Base-by-base conservation (phyloP, 2,329 filamentous ascomycete genomes). In the Penicillium sumatraense region DNA sequence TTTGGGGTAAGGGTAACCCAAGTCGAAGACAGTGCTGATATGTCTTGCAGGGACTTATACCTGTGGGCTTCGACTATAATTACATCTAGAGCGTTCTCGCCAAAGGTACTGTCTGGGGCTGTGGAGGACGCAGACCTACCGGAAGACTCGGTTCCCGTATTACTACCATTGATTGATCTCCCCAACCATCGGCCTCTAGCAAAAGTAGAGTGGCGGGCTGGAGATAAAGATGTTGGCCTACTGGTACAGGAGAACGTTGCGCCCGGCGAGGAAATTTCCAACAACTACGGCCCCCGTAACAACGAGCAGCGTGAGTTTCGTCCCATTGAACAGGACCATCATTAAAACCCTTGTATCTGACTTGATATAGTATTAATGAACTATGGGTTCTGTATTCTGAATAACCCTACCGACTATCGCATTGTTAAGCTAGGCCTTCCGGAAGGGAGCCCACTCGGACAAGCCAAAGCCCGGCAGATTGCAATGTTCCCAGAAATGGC, bases 201-300 rank as follows among this genome's bases (percentile, higher is more conserved):
- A 0, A 74, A 80, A 38, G 81, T 86, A 1, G 72, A 78, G 38
- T 91, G 89, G 89, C 77, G 81, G 21, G 75, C 75, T 54, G 73
- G 71, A 2, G 64, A 68, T 7, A 61, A 70, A 51, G 70, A 71
- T 56, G 72, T 80, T 24, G 68, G 67, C 6, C 68, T 80, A 38
- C 67, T 76, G 36, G 76, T 80, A 2, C 70, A 80, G 20, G 72
- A 79, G 10, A 66, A 73, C 7, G 81, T 86, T 62, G 46, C 60
- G 4, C 73, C 83, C 0, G 85, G 86, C 0, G 71, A 83, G 26
- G 78, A 83, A 59, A 73, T 83, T 21, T 87, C 80, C 65, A 90
- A 90, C 75, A 91, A 90, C 69, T 92, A 92, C 66, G 89, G 89
- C 26, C 74, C 78, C n/a, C 89, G 90, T 72, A 89, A 88, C 6